Conservation (phyloP, 192 early-diverging fungal genomes). For the Bifiguratus adelaidae region DNA sequence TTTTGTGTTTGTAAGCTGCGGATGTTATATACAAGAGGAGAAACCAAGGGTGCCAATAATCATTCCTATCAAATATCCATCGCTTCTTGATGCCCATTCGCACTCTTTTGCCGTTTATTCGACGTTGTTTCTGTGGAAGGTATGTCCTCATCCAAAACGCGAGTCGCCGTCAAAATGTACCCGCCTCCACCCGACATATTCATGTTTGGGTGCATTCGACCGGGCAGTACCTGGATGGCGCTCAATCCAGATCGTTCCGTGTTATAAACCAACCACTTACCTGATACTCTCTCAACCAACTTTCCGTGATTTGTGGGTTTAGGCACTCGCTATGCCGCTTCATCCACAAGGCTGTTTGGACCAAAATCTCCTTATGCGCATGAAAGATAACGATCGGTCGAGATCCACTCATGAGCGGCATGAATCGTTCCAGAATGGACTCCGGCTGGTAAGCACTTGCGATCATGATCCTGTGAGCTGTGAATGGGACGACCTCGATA, state of each 20-base stretch:
- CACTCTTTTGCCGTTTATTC: too few species aligned
- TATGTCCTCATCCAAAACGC: conserved; percentile 36
- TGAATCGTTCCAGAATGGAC: conserved; percentile 60
- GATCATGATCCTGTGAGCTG: conserved; percentile 49
- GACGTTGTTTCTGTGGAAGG: too few species aligned
- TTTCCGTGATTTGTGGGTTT: conserved; percentile 82
- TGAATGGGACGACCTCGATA: background rate
- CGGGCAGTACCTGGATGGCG: conserved; percentile 45
- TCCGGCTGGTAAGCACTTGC: conserved; percentile 68
- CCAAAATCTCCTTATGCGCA: conserved; percentile 48
- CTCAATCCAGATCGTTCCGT: background rate
- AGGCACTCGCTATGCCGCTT: conserved; percentile 55
- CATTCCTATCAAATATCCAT: too few species aligned
- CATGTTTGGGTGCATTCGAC: conserved; percentile 75
- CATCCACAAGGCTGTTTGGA: conserved; percentile 56
- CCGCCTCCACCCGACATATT: conserved; percentile 65
- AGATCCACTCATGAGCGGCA: conserved; percentile 70
- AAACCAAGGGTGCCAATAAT: too few species aligned
- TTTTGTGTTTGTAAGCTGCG: too few species aligned
- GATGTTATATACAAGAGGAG: too few species aligned
- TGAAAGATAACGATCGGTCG: conserved; percentile 80
- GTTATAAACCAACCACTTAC: conserved; percentile 19
- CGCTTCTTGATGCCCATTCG: too few species aligned
- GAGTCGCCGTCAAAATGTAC: conserved; percentile 51
- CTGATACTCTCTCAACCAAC: conserved; percentile 84